A percentile compares a stretch with the other conserved stretches of the same genome.
Conservation (phyloP, 805 yeast genomes). For the Saccharomycopsis sp. region DNA sequence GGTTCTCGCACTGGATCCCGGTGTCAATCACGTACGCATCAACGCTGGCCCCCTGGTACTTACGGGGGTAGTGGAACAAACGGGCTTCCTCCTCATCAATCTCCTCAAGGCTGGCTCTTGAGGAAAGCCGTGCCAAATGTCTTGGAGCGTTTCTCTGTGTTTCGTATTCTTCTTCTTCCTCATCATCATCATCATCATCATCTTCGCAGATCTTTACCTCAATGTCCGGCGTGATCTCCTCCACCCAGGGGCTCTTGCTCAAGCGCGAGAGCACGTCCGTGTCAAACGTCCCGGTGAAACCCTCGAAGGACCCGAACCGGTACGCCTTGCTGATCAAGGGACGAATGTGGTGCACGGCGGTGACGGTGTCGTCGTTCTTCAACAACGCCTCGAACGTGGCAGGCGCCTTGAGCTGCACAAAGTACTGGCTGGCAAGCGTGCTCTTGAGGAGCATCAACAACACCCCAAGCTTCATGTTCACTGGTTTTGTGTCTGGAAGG, state of each 20-base stretch:
- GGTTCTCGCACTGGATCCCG: conserved; percentile 57
- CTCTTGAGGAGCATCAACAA: too few species aligned
- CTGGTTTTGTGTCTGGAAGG: too few species aligned
- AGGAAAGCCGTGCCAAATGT: conserved; percentile 49
- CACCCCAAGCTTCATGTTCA: too few species aligned
- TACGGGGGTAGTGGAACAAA: conserved; percentile 40
- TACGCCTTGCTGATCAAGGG: conserved; percentile 36
- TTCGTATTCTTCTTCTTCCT: conserved; percentile 12
- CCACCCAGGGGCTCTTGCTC: conserved; percentile 33
- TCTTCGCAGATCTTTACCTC: conserved; percentile 43
- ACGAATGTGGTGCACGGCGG: conserved; percentile 30
- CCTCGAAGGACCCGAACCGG: conserved; percentile 44
- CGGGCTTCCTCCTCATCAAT: conserved; percentile 23
- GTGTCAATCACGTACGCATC: conserved; percentile 78
- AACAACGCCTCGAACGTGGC: conserved; percentile 18
- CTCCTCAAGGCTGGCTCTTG: conserved; percentile 16
- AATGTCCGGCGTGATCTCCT: conserved; percentile 61
- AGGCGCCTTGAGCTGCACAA: conserved; percentile 18
- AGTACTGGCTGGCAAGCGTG: conserved; percentile 11
- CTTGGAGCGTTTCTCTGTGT: conserved; percentile 47
- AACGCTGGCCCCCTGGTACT: conserved; percentile 45
- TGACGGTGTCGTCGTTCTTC: conserved; percentile 16
- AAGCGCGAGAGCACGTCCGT: conserved; percentile 15
- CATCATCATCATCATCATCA: conserved; percentile 13
- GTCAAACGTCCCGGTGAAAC: conserved; percentile 42